These are phyloP conservation scores for Torulaspora gathmanii DNA, from an alignment of 805 yeast genomes.

Conservation along the genomic window DNA sequence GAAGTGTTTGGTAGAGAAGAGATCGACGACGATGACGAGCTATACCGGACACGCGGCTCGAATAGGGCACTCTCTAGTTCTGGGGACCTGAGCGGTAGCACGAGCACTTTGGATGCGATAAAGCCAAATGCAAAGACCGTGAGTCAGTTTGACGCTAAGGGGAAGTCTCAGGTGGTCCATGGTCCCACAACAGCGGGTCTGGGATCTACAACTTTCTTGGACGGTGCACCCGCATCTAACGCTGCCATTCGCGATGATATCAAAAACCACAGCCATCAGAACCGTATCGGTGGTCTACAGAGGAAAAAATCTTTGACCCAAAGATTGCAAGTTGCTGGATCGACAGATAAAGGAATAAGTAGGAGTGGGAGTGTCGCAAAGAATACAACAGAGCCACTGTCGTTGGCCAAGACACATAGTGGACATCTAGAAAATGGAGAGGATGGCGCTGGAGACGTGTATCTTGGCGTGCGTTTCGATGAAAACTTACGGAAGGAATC, in stretches of 20 bases:
- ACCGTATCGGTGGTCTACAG: conserved; percentile 49
- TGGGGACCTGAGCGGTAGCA: conserved; percentile 11
- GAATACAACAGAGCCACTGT: conserved; percentile 14
- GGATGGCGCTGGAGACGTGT: conserved; percentile 33
- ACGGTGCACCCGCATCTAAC: conserved; percentile 88
- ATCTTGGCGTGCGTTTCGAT: conserved; percentile 30
- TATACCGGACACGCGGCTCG: conserved; percentile 8
- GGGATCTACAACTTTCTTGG: conserved; percentile 87
- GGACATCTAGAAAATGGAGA: conserved; percentile 21
- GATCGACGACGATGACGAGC: conserved; percentile 48
- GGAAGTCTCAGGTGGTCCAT: conserved; percentile 68
- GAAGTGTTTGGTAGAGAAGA: conserved; percentile 67
- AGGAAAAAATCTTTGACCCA: conserved; percentile 83
- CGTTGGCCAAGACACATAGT: conserved; percentile 20
- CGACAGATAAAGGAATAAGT: conserved; percentile 4
- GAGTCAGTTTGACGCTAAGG: conserved; percentile 65
- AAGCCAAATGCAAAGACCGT: conserved; percentile 48
- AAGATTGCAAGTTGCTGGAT: conserved; percentile 42
- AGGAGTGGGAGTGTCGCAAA: conserved; percentile 1
- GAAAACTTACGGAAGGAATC: conserved; percentile 28
- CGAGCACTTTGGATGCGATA: conserved; percentile 39
- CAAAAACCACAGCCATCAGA: conserved; percentile 33
- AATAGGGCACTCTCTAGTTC: conserved; percentile 4
- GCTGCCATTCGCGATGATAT: conserved; percentile 41
- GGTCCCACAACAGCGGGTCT: conserved; percentile 84